phyloP scores from a whole-genome alignment of 2,329 filamentous ascomycete species.

The Epichloe gansuensis region DNA sequence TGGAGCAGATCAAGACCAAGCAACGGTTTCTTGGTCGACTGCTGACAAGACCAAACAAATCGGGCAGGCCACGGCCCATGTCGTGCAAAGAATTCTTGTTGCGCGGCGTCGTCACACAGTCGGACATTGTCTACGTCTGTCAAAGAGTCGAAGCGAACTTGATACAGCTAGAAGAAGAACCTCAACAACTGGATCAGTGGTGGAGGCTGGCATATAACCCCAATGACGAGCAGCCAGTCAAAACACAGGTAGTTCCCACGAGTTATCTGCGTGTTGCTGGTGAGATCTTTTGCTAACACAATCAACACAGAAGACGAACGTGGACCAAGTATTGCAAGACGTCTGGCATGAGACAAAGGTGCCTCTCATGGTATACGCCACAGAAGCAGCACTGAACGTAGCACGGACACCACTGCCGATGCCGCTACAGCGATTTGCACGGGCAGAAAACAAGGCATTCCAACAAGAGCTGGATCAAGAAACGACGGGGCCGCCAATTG shows the following conservation, averaged over 20 bases:
- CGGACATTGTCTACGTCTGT: constrained; percentile 39
- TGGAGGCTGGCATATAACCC: constrained; percentile 38
- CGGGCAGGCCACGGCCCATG: constrained; percentile 24
- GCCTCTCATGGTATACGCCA: constrained; percentile 41
- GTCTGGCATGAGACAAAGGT: constrained; percentile 36
- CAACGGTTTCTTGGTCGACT: constrained; percentile 27
- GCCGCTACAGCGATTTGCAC: constrained; percentile 32
- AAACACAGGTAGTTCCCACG: constrained; percentile 32
- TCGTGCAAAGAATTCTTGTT: constrained; percentile 35
- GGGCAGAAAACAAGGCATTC: constrained; percentile 40
- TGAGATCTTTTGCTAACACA: background rate
- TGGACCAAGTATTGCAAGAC: constrained; percentile 32
- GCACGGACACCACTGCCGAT: constrained; percentile 25
- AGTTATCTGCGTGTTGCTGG: background rate
- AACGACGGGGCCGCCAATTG: constrained; percentile 13
- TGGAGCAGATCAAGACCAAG: constrained; percentile 21
- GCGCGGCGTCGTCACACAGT: constrained; percentile 37
- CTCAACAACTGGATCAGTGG: constrained; percentile 35
- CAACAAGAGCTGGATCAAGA: constrained; percentile 35
- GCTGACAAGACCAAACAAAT: constrained; percentile 27
- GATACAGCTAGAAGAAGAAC: constrained; percentile 27
- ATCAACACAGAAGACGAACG: constrained; percentile 33
- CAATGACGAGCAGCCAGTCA: constrained; percentile 28
- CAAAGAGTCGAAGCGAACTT: constrained; percentile 28
- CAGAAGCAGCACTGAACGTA: constrained; percentile 32